A percentile compares a stretch with the other conserved stretches of the same genome.
phyloP scores from a whole-genome alignment of 106 monocot species.

The Platanthera zijinensis region DNA sequence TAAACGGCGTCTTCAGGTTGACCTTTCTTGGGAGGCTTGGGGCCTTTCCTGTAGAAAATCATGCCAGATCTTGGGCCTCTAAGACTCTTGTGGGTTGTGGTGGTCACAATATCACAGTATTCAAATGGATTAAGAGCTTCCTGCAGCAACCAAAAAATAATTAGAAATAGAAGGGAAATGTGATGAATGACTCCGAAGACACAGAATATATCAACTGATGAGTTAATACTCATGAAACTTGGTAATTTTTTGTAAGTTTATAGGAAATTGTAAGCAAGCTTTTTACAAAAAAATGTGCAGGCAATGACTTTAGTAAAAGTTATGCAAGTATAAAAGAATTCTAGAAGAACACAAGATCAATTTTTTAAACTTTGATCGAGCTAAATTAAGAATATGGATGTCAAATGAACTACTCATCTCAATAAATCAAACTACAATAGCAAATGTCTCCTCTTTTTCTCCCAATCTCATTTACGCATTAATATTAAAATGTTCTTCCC shows the following conservation, averaged over 20 bases:
- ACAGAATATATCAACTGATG: too few relatives aligned
- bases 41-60: conserved; percentile 98
- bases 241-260: background rate
- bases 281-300: background rate
- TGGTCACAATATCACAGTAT: conserved; percentile 81
- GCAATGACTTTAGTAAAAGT: background rate
- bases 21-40: conserved; percentile 84
- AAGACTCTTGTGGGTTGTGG: conserved; percentile 91
- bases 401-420: background rate
- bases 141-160: conserved; percentile 17
- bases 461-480: background rate
- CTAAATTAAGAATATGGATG: background rate
- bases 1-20: conserved; percentile 75
- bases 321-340: background rate
- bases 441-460: background rate
- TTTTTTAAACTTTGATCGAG: background rate
- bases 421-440: background rate
- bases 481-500: background rate
- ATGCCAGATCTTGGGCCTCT: conserved; percentile 90
- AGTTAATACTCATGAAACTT: too few relatives aligned
- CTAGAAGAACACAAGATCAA: background rate
- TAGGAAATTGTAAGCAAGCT: background rate
- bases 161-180: background rate
- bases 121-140: conserved; percentile 86
- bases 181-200: background rate